Base-by-base conservation (phyloP, 2,329 filamentous ascomycete species). In the Penicillium janthinellum region DNA sequence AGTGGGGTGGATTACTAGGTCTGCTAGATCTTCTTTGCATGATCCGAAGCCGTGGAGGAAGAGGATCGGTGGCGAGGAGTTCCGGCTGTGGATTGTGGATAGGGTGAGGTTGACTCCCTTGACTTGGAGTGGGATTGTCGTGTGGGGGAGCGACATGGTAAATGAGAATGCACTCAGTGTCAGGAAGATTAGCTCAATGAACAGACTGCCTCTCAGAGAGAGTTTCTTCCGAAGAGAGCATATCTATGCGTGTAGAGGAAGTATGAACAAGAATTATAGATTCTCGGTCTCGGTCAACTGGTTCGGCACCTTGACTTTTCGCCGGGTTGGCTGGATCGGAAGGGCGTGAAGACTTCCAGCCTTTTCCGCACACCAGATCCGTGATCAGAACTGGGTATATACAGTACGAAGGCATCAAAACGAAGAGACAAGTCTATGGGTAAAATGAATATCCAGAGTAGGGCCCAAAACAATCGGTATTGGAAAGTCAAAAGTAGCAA, bases 21-120 rank as follows among this genome's bases (percentile, higher is more conserved):
- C 67, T 37, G 66, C 58, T 3, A 69, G 51, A 22, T 70, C 68
- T 61, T 70, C 67, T 59, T 71, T 71, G 25, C 65, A 67, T 14
- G 67, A 71, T 31, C 66, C 67, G 44, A 71, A 71, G 20, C 69
- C 68, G n/a, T 68, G 69, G 0, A 70, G 58, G 51, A 69, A 70
- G 2, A 70, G 37, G 31, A 70, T 64, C 41, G 63, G 67, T 7
- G 64, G 57, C 11, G 35, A 58, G 34, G 53, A 54, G 25, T 61
- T 67, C 25, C 65, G 49, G 15, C 54, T 64, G 38, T 70, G 62
- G 53, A 70, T 62, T 35, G 63, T 67, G 31, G 65, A 59, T 34
- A 52, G 68, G 57, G 59, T 53, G 41, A 69, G 59, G 35, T 58
- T 61, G 2, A 69, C 62, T 8, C 59, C 66, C 12, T 67, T n/a